Evolutionary conservation across 2,329 filamentous ascomycete species (phyloP).

Genomic region (Beauveria sp.): DNA sequence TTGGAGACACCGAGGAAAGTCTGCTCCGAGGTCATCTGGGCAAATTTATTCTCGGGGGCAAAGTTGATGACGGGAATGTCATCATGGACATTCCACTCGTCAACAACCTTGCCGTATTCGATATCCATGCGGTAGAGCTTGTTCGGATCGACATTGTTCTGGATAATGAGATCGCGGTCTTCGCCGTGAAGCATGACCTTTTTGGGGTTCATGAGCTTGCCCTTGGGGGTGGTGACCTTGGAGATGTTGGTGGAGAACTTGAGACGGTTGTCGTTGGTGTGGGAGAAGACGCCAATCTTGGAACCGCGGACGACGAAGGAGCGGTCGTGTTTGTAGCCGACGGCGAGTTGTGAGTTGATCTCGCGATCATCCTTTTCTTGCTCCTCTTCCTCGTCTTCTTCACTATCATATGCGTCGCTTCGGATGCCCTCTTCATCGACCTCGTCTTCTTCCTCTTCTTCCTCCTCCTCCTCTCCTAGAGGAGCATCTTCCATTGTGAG

Average conservation of each 20-base stretch:
- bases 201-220: constrained; percentile 83
- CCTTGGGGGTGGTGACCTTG: constrained; percentile 82
- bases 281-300: constrained; percentile 98
- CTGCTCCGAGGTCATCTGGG: constrained; percentile 92
- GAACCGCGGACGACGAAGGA: constrained; percentile 95
- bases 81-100: constrained; percentile 98
- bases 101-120: constrained; percentile 94
- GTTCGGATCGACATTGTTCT: constrained; percentile 77
- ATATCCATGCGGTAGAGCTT: constrained; percentile 95
- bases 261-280: constrained; percentile 83
- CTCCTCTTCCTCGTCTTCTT: constrained; percentile 72
- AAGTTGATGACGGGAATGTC: constrained; percentile 90
- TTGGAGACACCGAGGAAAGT: constrained; percentile 89
- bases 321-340: constrained; percentile 93
- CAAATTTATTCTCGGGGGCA: constrained; percentile 93
- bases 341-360: constrained; percentile 86
- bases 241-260: constrained; percentile 97
- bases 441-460: constrained; percentile 47
- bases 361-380: constrained; percentile 63
- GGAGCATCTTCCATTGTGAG: constrained; percentile 77
- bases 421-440: constrained; percentile 52
- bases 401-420: constrained; percentile 61
- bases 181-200: constrained; percentile 95
- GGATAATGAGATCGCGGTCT: constrained; percentile 82
- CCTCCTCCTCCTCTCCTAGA: constrained; percentile 38